Evolutionary conservation across 1,284 basidiomycete genomes (phyloP).

Genomic region (Austropuccinia psidii): DNA sequence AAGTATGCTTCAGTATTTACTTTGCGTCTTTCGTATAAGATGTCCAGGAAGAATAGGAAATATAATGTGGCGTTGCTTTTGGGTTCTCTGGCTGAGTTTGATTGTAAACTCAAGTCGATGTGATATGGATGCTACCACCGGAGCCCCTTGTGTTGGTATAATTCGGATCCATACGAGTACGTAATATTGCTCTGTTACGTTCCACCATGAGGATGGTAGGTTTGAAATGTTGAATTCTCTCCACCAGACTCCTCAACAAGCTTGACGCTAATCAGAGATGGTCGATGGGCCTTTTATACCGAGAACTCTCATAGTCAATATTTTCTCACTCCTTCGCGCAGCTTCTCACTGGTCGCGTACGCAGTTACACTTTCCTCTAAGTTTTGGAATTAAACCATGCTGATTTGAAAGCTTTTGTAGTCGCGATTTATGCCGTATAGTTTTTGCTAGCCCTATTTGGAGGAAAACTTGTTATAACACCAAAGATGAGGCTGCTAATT

Average conservation of each 20-base stretch:
- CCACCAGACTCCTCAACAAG: conserved; percentile 10
- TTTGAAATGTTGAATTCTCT: neutral
- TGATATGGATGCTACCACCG: neutral
- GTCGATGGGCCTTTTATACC: conserved; percentile 24
- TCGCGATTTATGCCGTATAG: conserved; percentile 20
- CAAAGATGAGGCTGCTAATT: conserved; percentile 14
- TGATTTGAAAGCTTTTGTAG: neutral
- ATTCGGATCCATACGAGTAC: conserved; percentile 15
- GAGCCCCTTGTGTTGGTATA: conserved; percentile 17
- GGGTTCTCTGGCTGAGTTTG: too few species aligned
- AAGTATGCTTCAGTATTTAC: too few species aligned
- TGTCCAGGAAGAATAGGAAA: too few species aligned
- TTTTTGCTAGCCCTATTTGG: conserved; percentile 14
- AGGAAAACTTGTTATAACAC: neutral
- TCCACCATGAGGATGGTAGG: neutral
- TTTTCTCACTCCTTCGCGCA: conserved; percentile 7
- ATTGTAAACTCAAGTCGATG: too few species aligned
- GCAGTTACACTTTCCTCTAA: neutral
- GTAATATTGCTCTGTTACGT: neutral
- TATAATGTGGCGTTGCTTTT: too few species aligned
- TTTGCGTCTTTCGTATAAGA: too few species aligned
- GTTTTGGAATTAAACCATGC: neutral
- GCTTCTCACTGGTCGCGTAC: conserved; percentile 20
- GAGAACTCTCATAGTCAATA: conserved; percentile 18
- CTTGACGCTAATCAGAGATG: conserved; percentile 9